Evolutionary conservation across 2,329 filamentous ascomycete genomes (phyloP), one percentile per base, ranked within the genome.

Genomic region (Fusarium solani-melongenae): DNA sequence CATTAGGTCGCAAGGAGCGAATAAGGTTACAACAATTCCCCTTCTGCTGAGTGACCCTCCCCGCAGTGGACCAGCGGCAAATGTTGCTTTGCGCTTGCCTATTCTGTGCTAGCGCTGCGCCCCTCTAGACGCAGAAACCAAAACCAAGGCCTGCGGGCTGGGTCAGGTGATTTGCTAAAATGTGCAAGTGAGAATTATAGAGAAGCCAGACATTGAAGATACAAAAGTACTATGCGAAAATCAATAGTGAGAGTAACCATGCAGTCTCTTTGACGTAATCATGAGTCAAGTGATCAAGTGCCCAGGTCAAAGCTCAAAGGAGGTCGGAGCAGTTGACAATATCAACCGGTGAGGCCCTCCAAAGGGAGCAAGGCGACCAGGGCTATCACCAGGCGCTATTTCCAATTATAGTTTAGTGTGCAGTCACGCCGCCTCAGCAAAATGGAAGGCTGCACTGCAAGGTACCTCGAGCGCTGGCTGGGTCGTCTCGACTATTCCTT

Each of bases 11-110:
- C 5, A 64, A 59, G 44, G 22, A 36, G 62, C 62, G 49, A 64
- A 64, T 64, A 31, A 22, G 10, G 33, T 46, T 39, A 34, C 31
- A 57, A 49, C 22, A 62, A 57, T 39, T 22, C 33, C 22, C n/a
- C 53, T 20, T 36, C 55, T 51, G 31, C 20, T 66, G 36, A 60
- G 38, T 27, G 66, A 62, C 57, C 57, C 46, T 64, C 71, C 67
- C 70, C 66, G 65, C 68, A 72, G 68, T 73, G 76, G 76, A 66
- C 69, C 70, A 67, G 67, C 75, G 64, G 74, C 68, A 77, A 68
- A 66, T 55, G 67, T 73, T 72, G 71, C 31, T 65, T 29, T 59
- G 66, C 64, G 46, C 57, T 67, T 72, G 57, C 74, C 61, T 46
- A 62, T 68, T 38, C 20, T 39, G 66, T 56, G 57, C 65, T 77